Conservation (phyloP, 2,329 filamentous ascomycete species). For the Diplodia intermedia region DNA sequence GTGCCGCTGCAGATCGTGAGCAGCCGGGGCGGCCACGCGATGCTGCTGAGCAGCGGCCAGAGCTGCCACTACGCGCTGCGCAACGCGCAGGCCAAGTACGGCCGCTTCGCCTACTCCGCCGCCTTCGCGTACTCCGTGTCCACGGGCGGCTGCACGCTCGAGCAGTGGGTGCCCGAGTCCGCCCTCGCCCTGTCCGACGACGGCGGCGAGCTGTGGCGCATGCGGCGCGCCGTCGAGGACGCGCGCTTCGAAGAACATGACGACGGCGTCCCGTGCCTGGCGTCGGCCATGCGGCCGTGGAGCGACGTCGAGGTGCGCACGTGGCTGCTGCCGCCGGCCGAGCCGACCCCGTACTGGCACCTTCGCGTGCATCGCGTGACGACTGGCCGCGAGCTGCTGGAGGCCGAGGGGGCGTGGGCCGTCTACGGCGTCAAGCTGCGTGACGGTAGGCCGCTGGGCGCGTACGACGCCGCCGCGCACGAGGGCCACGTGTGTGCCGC, state of each 20-base stretch:
- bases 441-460: slow-evolving; percentile 63
- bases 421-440: slow-evolving; percentile 67
- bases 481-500: slow-evolving; percentile 49
- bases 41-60: slow-evolving; percentile 75
- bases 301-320: slow-evolving; percentile 71
- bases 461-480: slow-evolving; percentile 46
- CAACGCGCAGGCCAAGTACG: slow-evolving; percentile 82
- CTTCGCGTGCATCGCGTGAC: slow-evolving; percentile 68
- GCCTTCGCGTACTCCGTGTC: slow-evolving; percentile 80
- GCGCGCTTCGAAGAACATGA: slow-evolving; percentile 66
- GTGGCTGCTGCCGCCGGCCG: slow-evolving; percentile 67
- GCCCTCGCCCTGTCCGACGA: slow-evolving; percentile 80
- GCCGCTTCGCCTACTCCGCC: slow-evolving; percentile 77
- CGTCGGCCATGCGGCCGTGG: slow-evolving; percentile 75
- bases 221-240: slow-evolving; percentile 71
- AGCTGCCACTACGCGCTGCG: slow-evolving; percentile 84
- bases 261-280: slow-evolving; percentile 62
- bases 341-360: slow-evolving; percentile 72
- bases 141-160: slow-evolving; percentile 75
- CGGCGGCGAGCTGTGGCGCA: slow-evolving; percentile 79
- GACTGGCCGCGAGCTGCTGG: slow-evolving; percentile 68
- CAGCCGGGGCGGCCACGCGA: slow-evolving; percentile 74
- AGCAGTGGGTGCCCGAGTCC: slow-evolving; percentile 77
- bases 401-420: slow-evolving; percentile 77
- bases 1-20: slow-evolving; percentile 78